Conservation (phyloP, 208 protist species). For the Spongospora subterranea region DNA sequence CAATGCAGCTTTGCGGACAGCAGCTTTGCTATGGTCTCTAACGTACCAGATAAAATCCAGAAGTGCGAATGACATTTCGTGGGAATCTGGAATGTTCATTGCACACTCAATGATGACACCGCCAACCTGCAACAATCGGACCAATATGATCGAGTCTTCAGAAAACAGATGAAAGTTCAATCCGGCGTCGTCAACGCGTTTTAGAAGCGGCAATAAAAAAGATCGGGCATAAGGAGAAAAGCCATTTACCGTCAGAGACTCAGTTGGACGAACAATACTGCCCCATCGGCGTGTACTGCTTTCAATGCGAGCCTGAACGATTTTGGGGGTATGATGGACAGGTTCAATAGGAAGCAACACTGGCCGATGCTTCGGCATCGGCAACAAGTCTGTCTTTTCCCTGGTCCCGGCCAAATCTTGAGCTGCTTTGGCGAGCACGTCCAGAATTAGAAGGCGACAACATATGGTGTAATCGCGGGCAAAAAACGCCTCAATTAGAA, state of each 20-base stretch:
- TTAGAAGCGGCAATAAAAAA: neutral
- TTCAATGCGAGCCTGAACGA: neutral
- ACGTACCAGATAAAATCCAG: neutral
- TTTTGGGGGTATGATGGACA: neutral
- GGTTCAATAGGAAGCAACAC: neutral
- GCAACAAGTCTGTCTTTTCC: neutral
- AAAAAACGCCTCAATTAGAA: neutral
- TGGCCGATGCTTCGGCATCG: neutral
- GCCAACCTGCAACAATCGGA: neutral
- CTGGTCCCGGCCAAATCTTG: neutral
- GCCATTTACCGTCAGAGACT: neutral
- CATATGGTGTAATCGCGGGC: neutral
- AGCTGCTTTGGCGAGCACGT: slow-evolving; percentile 3
- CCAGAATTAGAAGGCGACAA: neutral
- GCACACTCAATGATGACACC: slow-evolving; percentile 20
- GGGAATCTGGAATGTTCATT: neutral
- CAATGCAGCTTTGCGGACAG: neutral
- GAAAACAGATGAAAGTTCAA: neutral
- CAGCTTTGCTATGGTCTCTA: neutral
- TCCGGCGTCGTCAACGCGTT: neutral
- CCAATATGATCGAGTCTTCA: neutral
- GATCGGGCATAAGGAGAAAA: neutral
- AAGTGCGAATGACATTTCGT: neutral
- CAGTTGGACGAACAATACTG: neutral
- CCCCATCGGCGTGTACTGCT: slow-evolving; percentile 29